Conservation (phyloP, 352 stramenopile genomes). For the Peronospora belbahrii region DNA sequence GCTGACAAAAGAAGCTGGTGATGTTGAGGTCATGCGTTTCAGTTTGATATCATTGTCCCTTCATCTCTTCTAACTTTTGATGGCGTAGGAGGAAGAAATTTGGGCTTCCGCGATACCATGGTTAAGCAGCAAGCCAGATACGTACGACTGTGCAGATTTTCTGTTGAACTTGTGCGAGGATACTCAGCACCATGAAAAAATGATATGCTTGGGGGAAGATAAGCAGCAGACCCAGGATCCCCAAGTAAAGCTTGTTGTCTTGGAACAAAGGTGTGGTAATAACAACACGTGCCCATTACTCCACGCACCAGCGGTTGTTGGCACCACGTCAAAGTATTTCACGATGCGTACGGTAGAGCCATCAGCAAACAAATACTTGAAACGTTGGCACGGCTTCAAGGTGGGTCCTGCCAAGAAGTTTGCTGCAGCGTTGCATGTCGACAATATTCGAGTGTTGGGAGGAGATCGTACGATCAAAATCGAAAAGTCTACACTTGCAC, state of each 20-base stretch:
- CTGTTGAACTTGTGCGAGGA: constrained; percentile 10
- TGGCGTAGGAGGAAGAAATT: neutral
- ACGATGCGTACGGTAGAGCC: neutral
- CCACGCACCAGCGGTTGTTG: neutral
- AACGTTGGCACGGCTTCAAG: neutral
- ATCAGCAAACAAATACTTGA: constrained; percentile 2
- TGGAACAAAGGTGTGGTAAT: neutral
- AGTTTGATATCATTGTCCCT: neutral
- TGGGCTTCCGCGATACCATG: constrained; percentile 9
- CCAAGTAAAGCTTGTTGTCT: neutral
- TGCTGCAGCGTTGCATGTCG: constrained; percentile 20
- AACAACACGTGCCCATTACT: neutral
- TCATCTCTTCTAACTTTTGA: neutral
- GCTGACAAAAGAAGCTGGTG: neutral
- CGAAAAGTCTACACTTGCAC: constrained; percentile 53
- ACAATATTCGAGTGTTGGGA: constrained; percentile 24
- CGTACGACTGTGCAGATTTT: constrained; percentile 17
- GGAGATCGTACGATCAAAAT: constrained; percentile 40
- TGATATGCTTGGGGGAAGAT: neutral
- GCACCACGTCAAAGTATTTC: constrained; percentile 18
- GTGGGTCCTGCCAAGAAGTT: constrained; percentile 5
- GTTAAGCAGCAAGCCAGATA: constrained; percentile 29
- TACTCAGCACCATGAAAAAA: neutral
- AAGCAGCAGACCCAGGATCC: neutral
- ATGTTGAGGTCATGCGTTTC: constrained; percentile 4